Base-by-base conservation (phyloP, 1,284 basidiomycete genomes). In the Cryptococcus sp. region DNA sequence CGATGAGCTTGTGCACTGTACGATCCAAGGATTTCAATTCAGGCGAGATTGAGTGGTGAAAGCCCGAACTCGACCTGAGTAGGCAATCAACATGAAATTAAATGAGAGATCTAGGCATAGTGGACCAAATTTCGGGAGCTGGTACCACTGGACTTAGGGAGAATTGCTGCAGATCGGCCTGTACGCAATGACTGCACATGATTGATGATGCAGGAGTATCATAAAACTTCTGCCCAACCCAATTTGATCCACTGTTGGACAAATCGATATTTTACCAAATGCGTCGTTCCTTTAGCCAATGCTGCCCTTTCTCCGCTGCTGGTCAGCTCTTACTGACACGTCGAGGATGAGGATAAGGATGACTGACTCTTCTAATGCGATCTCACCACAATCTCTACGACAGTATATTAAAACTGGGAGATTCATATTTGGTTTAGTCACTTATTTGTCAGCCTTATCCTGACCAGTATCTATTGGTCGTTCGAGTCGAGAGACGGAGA, bases 341-440 rank as follows among this genome's bases (percentile, higher is more conserved):
- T 49, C 42, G 55, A 45, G 40, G 46, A 31, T 48, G 31, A 24
- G 16, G 24, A 10, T 39, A 42, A 19, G 11, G 9, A 32, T 40
- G 7, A 66, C 70, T 56, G 50, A 92, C 90, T 88, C 84, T 34
- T 85, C 85, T 18, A 91, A 74, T 28, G 78, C 76, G 44, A 90
- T 80, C 7, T 83, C 82, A 1, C 84, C 83, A 70, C 88, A 88
- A 48, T 81, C 78, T 49, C 80, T 77, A 18, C 84, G 78, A 11
- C 88, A 88, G 67, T 85, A 87, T 1, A 87, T 84, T 64, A 93
- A 86, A 1, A 94, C 87, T 0, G 87, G 83, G 0, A 80, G 78
- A 11, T 80, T 78, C 60, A 81, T 83, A 64, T 91, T 85, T 1
- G 91, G 90, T 59, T 82, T 79, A 0, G 85, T 79, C 11, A 90